phyloP scores from a whole-genome alignment of 2,329 filamentous ascomycete species.

The Colletotrichum tanaceti region DNA sequence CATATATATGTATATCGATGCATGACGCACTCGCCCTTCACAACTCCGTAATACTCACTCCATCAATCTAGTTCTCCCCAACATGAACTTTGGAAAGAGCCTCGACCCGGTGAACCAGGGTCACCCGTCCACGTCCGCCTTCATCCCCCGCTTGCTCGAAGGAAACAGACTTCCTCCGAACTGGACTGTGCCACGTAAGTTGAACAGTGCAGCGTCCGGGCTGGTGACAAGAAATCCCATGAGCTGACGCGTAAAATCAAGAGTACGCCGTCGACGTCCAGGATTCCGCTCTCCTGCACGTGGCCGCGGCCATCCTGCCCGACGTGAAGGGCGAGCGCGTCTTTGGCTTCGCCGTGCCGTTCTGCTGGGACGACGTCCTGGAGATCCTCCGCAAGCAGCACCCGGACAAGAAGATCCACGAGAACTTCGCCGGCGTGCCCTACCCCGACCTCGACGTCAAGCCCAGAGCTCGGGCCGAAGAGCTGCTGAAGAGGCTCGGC shows the following conservation, averaged over 20 bases:
- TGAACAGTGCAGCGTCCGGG: too few species aligned
- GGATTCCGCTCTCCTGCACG: conserved; percentile 63
- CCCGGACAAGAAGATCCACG: conserved; percentile 42
- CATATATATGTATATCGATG: too few species aligned
- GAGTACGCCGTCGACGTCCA: conserved; percentile 60
- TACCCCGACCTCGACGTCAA: conserved; percentile 31
- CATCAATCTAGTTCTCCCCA: conserved; percentile 48
- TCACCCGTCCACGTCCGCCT: conserved; percentile 42
- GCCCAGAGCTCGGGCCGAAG: conserved; percentile 39
- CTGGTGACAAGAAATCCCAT: neutral
- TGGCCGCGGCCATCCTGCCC: conserved; percentile 61
- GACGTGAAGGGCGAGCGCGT: conserved; percentile 61
- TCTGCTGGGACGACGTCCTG: conserved; percentile 58
- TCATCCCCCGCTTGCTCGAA: conserved; percentile 42
- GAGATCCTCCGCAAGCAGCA: conserved; percentile 44
- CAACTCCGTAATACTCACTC: conserved; percentile 40
- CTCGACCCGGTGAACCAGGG: conserved; percentile 43
- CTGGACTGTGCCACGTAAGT: conserved; percentile 7
- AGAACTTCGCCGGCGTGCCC: conserved; percentile 42
- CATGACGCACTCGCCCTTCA: neutral
- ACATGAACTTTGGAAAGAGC: conserved; percentile 45
- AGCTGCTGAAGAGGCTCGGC: conserved; percentile 40
- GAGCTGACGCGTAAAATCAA: conserved; percentile 41
- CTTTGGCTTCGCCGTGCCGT: conserved; percentile 62
- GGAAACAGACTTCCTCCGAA: conserved; percentile 26